Conservation (phyloP, 2,329 filamentous ascomycete genomes). For the Epichloe typhina region DNA sequence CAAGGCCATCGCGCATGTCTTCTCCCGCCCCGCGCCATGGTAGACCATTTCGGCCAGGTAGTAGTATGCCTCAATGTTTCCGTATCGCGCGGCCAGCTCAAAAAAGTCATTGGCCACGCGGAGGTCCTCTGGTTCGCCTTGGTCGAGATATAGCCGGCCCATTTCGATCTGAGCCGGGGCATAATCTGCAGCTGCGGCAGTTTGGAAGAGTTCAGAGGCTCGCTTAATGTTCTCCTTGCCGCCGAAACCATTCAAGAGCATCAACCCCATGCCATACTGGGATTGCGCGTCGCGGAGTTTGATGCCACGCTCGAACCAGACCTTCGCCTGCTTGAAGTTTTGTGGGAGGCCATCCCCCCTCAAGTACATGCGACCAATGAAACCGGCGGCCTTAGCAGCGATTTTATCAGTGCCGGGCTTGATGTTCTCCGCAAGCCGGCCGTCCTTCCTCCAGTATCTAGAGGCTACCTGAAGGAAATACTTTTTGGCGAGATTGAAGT, state of each 20-base stretch:
- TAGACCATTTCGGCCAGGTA: constrained; percentile 82
- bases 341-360: constrained; percentile 75
- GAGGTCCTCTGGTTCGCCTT: constrained; percentile 59
- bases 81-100: constrained; percentile 69
- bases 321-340: constrained; percentile 60
- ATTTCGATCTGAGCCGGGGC: constrained; percentile 71
- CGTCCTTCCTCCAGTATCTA: constrained; percentile 70
- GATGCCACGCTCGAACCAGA: constrained; percentile 75
- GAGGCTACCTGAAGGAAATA: constrained; percentile 73
- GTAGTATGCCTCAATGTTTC: constrained; percentile 80
- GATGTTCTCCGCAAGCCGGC: constrained; percentile 57
- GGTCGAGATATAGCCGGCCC: constrained; percentile 74
- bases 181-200: constrained; percentile 70
- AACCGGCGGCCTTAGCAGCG: constrained; percentile 73
- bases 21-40: constrained; percentile 66
- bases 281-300: constrained; percentile 67
- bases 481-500: constrained; percentile 59
- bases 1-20: constrained; percentile 62
- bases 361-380: constrained; percentile 78
- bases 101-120: constrained; percentile 72
- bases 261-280: constrained; percentile 71
- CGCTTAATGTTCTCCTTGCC: constrained; percentile 53
- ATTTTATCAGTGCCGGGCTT: constrained; percentile 61
- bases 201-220: constrained; percentile 64
- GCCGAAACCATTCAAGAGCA: constrained; percentile 70